These are phyloP conservation scores for Parietichytrium sp. DNA, from an alignment of 108 stramenopile genomes.

Conservation along the genomic window DNA sequence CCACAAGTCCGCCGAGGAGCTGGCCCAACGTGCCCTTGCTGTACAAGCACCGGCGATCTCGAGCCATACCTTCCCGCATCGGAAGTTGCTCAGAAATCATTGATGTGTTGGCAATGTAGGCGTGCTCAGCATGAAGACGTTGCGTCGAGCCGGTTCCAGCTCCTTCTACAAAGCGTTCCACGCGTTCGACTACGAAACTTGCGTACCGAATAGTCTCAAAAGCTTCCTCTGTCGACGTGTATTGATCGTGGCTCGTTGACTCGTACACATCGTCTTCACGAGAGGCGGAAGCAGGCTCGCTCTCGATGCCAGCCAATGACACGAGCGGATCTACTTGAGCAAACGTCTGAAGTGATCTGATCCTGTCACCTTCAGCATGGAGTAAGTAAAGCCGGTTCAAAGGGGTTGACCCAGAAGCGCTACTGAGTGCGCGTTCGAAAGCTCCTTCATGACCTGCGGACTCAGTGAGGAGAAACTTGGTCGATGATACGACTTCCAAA, in stretches of 20 bases:
- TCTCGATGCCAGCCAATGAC: no score
- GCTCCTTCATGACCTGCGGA: neutral
- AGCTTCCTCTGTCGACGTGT: no score
- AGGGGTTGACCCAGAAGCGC: neutral
- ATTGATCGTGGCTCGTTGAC: no score
- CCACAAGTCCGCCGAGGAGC: neutral
- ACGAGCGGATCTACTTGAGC: no score
- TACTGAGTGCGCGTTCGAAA: neutral
- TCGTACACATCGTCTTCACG: no score
- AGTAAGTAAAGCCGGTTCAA: neutral
- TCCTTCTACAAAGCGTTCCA: neutral
- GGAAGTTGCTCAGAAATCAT: neutral
- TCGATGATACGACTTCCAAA: neutral
- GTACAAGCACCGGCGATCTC: constrained; percentile 9
- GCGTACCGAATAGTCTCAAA: constrained; percentile 4
- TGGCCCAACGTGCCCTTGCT: constrained; percentile 22
- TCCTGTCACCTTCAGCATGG: neutral
- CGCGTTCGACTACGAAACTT: neutral
- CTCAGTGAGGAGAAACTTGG: constrained; percentile 4
- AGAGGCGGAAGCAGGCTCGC: no score
- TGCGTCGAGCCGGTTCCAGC: neutral
- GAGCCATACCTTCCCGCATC: neutral
- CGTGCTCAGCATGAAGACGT: constrained; percentile 13
- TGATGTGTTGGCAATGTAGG: neutral
- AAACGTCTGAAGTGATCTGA: no score